Base-by-base conservation (phyloP, 805 yeast species). In the Yamadazyma sp. region DNA sequence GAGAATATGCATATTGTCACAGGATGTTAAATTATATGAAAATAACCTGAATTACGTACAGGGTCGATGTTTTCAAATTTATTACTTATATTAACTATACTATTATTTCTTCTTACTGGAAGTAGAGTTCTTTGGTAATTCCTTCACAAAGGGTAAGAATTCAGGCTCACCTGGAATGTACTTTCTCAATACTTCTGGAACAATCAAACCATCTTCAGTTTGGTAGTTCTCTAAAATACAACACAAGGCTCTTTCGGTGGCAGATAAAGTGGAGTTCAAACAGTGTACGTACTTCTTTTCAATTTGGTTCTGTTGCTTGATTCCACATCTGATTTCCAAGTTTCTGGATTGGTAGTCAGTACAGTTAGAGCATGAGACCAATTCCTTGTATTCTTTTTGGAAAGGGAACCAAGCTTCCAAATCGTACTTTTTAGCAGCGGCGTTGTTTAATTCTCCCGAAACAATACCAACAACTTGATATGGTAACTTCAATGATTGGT, bases 381-480 rank as follows among this genome's bases (percentile, higher is more conserved):
- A 80, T 73, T 93, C 99, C 72, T 93, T 93, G 75, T 86, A 93
- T 71, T 93, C 99, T 65, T 89, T 78, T 76, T 93, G 99, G 86
- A 76, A 93, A 60, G 99, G 99, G 95, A 93, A 93, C 99, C 99
- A 93, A 35, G 99, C 99, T 75, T 93, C 99, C 60, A 93, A 78
- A 73, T 93, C 99, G 73, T 84, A 93, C 69, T 93, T 93, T 77
- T 93, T 93, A 50, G 99, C 98, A 46, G 99, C 99, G 37, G 99
- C 97, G 55, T 93, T 93, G 77, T 93, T 93, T 63, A 93, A 80
- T 73, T 91, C 99, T 55, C 98, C 99, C 44, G 96, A 88, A 46
- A 93, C 99, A 65, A 93, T 93, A 54, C 95, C 95, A 47, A 93
- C 99, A 42, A 93, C 93, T 64, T 98, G 80, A 77, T 91, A 93